Evolutionary conservation across 2,329 filamentous ascomycete species (phyloP), one percentile per base, ranked within the genome.

Genomic region (Diaporthe citri): DNA sequence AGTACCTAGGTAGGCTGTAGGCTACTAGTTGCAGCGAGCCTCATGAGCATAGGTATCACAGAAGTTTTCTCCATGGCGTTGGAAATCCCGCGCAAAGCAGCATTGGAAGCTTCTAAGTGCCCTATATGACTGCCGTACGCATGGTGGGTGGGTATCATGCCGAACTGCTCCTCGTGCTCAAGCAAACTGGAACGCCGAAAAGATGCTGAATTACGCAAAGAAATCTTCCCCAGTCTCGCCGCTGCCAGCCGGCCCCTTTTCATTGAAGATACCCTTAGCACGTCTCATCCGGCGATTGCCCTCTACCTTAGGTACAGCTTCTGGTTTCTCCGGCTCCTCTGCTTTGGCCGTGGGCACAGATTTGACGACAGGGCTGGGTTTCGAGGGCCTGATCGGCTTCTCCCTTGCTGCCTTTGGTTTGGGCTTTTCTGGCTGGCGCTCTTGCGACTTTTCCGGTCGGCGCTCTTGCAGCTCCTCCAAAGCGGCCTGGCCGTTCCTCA

Each of bases 401-500:
- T 55, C 25, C 66, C 36, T 72, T 12, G 10, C 43, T 17, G 48
- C 46, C 48, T 64, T 62, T 43, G 48, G 36, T 25, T 55, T 51
- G 17, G 6, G 25, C 22, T 25, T 59, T 5, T 57, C 67, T 39
- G 25, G 6, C 48, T 20, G 51, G 52, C 5, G 13, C 22, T 64
- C 55, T n/a, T 48, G 71, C 13, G 71, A 13, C 41, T 52, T 72
- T 22, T 79, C 78, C 36, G 84, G 77, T 75, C 78, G 83, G 75
- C 91, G 87, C 78, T 93, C 90, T 70, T 91, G 86, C 67, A 94
- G 79, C 71, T 81, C 84, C 75, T 89, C 86, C 70, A 94, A 80
- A 20, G 87, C 87, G 1, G 85, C 78, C 4, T 81, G 85, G 9
- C 91, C 91, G 51, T 90, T 85, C 71, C 86, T 84, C 86, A 93